Evolutionary conservation across 306 rosid species (phyloP), one percentile per base, ranked within the genome.

Genomic region (Prunus padus): DNA sequence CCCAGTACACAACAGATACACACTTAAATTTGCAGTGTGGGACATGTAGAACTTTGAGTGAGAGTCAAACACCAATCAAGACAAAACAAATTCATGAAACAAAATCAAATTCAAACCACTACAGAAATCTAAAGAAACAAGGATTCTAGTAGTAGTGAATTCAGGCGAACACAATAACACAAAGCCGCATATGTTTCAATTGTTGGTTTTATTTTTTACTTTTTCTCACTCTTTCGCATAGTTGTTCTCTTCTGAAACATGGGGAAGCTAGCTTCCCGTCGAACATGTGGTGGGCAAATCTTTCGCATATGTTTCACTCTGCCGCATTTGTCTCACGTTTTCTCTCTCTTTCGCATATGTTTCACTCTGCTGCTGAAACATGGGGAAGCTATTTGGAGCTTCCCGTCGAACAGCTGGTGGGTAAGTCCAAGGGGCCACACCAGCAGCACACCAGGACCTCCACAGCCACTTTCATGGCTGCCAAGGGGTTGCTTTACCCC

Each of bases 91-190:
- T 18, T 50, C 15, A 83, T 56, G 25, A 30, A 72, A 70, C 33
- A 46, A 83, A 90, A 79, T 74, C 75, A 83, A 75, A 69, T 79
- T 82, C 84, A 79, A 83, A 52, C 81, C 77, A 71, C 62, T 66
- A 54, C 63, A 82, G 77, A 79, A 37, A 71, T 57, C 74, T 67
- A 71, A 54, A 57, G 44, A 70, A 79, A 80, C 81, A 82, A 75
- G 61, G 81, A 65, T 40, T 67, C 52, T 78, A 73, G 69, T n/a
- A 63, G 63, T 78, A 72, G 77, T 67, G 65, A 76, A 84, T 79
- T 85, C 67, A 61, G 68, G n/a, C 60, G 79, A 83, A 83, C 81
- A 81, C 63, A 73, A 67, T 20, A 83, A 40, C 51, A 67, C 67
- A 59, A 42, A 81, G 54, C 79, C 72, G 16, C 4, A 73, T 8